Percentiles rank a stretch among this genome's conserved stretches.
These are phyloP conservation scores for Phytophthora melonis DNA, from an alignment of 352 stramenopile species.

Conservation along the genomic window DNA sequence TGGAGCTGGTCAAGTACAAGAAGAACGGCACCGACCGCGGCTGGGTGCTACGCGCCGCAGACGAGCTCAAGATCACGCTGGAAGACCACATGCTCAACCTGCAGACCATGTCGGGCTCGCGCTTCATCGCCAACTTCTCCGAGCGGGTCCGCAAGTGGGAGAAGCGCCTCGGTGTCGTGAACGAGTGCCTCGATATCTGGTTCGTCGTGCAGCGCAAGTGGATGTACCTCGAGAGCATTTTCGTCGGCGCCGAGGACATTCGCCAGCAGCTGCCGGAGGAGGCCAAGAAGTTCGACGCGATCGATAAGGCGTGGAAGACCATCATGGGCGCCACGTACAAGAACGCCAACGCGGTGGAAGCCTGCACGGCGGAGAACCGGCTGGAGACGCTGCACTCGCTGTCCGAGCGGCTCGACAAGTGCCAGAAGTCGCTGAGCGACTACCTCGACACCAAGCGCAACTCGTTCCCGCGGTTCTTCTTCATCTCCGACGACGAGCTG, in stretches of 20 bases:
- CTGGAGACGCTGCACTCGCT: slow-evolving; percentile 90
- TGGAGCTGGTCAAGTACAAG: slow-evolving; percentile 95
- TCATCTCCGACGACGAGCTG: slow-evolving; percentile 95
- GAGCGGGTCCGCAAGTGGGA: slow-evolving; percentile 94
- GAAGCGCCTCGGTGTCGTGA: slow-evolving; percentile 90
- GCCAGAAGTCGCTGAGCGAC: slow-evolving; percentile 91
- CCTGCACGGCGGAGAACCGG: slow-evolving; percentile 89
- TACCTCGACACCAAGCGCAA: slow-evolving; percentile 93
- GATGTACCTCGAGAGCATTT: slow-evolving; percentile 97
- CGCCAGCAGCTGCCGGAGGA: slow-evolving; percentile 94
- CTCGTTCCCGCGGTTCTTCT: slow-evolving; percentile 94
- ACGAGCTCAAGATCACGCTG: slow-evolving; percentile 85
- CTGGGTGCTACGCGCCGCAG: slow-evolving; percentile 83
- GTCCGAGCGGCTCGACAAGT: slow-evolving; percentile 91
- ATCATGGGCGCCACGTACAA: slow-evolving; percentile 94
- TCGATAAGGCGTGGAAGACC: slow-evolving; percentile 94
- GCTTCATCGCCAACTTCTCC: slow-evolving; percentile 92
- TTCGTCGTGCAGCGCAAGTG: slow-evolving; percentile 95
- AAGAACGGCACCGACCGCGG: slow-evolving; percentile 91
- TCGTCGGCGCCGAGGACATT: slow-evolving; percentile 94
- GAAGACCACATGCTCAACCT: slow-evolving; percentile 92
- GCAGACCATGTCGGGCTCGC: slow-evolving; percentile 92
- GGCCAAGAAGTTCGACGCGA: slow-evolving; percentile 94
- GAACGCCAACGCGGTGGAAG: slow-evolving; percentile 92
- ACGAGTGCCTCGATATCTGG: slow-evolving; percentile 94